Conservation (phyloP, 352 stramenopile genomes). For the Globisporangium abappressorium region DNA sequence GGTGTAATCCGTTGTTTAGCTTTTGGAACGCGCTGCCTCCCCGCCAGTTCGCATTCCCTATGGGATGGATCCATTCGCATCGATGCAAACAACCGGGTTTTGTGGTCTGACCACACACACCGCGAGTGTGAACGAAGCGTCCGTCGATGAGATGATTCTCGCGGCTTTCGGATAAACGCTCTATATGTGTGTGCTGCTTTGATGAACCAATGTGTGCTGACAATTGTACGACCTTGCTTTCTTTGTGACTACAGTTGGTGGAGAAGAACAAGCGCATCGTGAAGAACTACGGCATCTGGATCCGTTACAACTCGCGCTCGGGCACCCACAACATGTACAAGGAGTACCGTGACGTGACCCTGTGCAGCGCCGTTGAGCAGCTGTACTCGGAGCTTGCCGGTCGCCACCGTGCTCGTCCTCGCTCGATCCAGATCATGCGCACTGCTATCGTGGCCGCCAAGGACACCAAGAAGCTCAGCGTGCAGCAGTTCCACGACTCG, state of each 20-base stretch:
- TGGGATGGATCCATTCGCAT: not conserved
- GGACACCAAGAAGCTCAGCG: conserved; percentile 95
- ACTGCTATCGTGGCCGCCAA: conserved; percentile 94
- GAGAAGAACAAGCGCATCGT: conserved; percentile 98
- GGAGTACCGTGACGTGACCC: conserved; percentile 98
- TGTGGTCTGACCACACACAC: not conserved
- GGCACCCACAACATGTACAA: conserved; percentile 99
- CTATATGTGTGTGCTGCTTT: not conserved
- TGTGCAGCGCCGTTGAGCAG: conserved; percentile 98
- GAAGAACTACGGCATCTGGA: conserved; percentile 99
- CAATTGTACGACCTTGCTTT: not conserved
- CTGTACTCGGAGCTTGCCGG: conserved; percentile 99
- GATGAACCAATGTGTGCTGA: not conserved
- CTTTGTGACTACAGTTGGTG: conserved; percentile 64
- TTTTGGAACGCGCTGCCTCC: conserved; percentile 23
- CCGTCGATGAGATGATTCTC: not conserved
- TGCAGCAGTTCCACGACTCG: conserved; percentile 96
- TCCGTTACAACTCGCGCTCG: conserved; percentile 99
- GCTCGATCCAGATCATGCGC: conserved; percentile 99
- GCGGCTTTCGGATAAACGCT: not conserved
- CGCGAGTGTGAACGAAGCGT: conserved; percentile 1
- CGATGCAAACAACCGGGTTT: not conserved
- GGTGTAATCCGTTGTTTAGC: conserved; percentile 79
- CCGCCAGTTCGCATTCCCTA: not conserved
- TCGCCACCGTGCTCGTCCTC: conserved; percentile 94